phyloP scores from a whole-genome alignment of 2,329 filamentous ascomycete species.

The Dothistroma pini region DNA sequence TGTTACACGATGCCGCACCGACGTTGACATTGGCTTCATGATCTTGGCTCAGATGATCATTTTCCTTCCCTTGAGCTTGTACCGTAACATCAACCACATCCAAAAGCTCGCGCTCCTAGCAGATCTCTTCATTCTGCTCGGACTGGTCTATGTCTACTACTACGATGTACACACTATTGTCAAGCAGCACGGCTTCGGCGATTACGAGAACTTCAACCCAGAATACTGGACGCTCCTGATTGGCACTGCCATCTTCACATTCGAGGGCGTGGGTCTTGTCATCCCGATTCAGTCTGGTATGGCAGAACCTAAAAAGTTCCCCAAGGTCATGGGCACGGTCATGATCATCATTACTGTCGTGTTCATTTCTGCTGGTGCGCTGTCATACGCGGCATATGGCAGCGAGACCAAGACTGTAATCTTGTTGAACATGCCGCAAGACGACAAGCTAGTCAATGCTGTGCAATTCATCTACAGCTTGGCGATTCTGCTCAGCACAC shows the following conservation, averaged over 20 bases:
- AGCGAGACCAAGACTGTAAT: conserved; percentile 95
- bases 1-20: conserved; percentile 79
- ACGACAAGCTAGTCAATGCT: conserved; percentile 89
- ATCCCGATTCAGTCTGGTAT: conserved; percentile 98
- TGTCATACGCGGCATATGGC: conserved; percentile 95
- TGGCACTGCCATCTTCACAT: conserved; percentile 97
- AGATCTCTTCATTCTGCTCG: conserved; percentile 89
- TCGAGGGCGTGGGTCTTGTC: conserved; percentile 94
- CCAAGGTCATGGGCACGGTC: conserved; percentile 77
- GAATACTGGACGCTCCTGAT: conserved; percentile 97
- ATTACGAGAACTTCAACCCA: conserved; percentile 87
- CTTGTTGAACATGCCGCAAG: conserved; percentile 91
- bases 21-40: conserved; percentile 82
- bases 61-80: conserved; percentile 88
- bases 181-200: conserved; percentile 67
- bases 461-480: conserved; percentile 98
- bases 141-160: conserved; percentile 91
- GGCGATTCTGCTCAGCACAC: conserved; percentile 93
- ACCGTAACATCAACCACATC: conserved; percentile 95
- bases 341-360: conserved; percentile 94
- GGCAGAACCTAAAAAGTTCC: conserved; percentile 86
- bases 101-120: conserved; percentile 91
- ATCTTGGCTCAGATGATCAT: conserved; percentile 94
- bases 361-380: conserved; percentile 84
- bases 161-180: conserved; percentile 86